These are phyloP conservation scores for Emergomyces orientalis DNA, from an alignment of 2,329 filamentous ascomycete genomes.

Conservation along the genomic window DNA sequence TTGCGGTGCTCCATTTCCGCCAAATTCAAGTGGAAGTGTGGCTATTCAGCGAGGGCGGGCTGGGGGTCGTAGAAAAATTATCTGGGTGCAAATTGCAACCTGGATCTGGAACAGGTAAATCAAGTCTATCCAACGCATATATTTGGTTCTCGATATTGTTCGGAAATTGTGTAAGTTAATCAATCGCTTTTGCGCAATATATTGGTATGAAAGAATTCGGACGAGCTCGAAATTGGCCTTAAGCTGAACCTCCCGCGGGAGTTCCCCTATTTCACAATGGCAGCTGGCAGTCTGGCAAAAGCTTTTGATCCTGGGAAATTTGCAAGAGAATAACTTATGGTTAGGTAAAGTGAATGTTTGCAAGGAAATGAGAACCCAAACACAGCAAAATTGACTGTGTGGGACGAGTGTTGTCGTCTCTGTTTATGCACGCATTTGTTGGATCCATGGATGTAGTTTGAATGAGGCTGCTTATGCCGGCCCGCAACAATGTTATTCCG, in stretches of 20 bases:
- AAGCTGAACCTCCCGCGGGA: not conserved
- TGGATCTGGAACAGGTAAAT: not conserved
- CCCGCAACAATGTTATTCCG: slow-evolving; percentile 3
- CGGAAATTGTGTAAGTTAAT: not conserved
- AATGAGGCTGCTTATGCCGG: not conserved
- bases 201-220: not conserved
- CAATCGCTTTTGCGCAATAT: not conserved
- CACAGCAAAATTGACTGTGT: not conserved
- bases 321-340: not conserved
- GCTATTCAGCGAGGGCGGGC: not conserved
- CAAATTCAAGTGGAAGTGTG: slow-evolving; percentile 15
- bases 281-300: not conserved
- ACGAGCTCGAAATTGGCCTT: not conserved
- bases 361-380: not conserved
- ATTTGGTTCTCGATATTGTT: not conserved
- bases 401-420: slow-evolving; percentile 1
- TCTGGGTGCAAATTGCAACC: not conserved
- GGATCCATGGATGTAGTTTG: not conserved
- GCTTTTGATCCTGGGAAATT: not conserved
- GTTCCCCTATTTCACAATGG: not conserved
- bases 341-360: not conserved
- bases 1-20: slow-evolving; percentile 53
- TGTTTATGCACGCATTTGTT: not conserved
- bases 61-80: not conserved
- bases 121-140: not conserved